Percentiles rank a stretch among this genome's conserved stretches.
Evolutionary conservation across 495 filamentous ascomycete species (phyloP).

Genomic region (Tricharina praecox): DNA sequence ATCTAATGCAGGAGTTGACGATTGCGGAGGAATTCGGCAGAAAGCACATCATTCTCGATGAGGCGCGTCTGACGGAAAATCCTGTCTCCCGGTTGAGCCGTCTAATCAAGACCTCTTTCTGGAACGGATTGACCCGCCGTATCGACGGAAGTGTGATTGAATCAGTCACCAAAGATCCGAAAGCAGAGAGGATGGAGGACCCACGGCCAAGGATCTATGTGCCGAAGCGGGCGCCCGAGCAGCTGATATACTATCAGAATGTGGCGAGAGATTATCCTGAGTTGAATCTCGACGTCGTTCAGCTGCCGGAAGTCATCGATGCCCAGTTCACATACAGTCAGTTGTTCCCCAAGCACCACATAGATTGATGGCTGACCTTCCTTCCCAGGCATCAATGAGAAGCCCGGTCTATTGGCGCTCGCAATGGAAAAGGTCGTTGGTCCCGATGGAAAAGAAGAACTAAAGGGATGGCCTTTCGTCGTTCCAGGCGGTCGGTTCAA

Average conservation of each 20-base stretch:
- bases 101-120: conserved; percentile 74
- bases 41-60: conserved; percentile 71
- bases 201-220: conserved; percentile 85
- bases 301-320: conserved; percentile 54
- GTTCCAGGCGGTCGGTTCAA: conserved; percentile 95
- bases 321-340: conserved; percentile 48
- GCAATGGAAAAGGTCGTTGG: conserved; percentile 66
- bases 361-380: background rate
- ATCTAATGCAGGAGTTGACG: conserved; percentile 81
- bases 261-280: conserved; percentile 61
- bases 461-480: conserved; percentile 78
- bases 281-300: conserved; percentile 68
- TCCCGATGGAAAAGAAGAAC: conserved; percentile 44
- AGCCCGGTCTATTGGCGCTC: conserved; percentile 75
- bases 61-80: conserved; percentile 76
- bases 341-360: background rate
- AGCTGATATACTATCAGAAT: conserved; percentile 69
- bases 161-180: conserved; percentile 66
- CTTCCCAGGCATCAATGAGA: conserved; percentile 49
- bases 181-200: conserved; percentile 68
- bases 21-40: conserved; percentile 73
- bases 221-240: conserved; percentile 65
- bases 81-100: conserved; percentile 72
- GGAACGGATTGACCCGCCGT: conserved; percentile 68
- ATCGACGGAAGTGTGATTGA: conserved; percentile 84